A percentile compares a stretch with the other conserved stretches of the same genome.
phyloP scores from a whole-genome alignment of 2,329 filamentous ascomycete genomes.

The Colletotrichum tamarilloi region DNA sequence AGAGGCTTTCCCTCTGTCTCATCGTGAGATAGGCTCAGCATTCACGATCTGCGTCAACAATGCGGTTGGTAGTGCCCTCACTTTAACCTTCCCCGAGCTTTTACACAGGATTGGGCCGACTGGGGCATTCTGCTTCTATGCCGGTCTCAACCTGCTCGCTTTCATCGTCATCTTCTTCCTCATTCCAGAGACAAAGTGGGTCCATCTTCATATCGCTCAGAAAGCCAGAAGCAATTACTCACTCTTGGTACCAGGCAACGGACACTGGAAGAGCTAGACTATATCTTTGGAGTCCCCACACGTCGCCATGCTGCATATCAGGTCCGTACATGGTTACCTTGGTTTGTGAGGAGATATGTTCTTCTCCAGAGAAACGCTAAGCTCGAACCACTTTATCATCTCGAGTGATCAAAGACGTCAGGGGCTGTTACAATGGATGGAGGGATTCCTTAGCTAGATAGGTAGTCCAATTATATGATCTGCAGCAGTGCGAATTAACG shows the following conservation, averaged over 20 bases:
- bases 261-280: conserved; percentile 58
- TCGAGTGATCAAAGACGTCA: conserved; percentile 39
- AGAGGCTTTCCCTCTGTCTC: conserved; percentile 65
- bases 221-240: neutral
- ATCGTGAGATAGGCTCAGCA: conserved; percentile 53
- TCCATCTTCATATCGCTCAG: neutral
- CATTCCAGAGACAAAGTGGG: conserved; percentile 64
- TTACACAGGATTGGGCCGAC: conserved; percentile 50
- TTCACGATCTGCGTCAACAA: conserved; percentile 47
- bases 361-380: conserved; percentile 43
- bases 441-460: too few relatives aligned
- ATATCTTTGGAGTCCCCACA: conserved; percentile 49
- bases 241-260: conserved; percentile 45
- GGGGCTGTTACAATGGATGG: neutral
- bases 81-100: conserved; percentile 58
- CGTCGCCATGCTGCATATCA: conserved; percentile 47
- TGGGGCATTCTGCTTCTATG: conserved; percentile 70
- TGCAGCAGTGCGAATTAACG: too few relatives aligned
- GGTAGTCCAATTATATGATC: too few relatives aligned
- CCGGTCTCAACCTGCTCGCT: conserved; percentile 68
- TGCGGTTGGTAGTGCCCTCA: conserved; percentile 41
- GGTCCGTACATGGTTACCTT: conserved; percentile 45
- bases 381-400: conserved; percentile 54
- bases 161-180: conserved; percentile 73
- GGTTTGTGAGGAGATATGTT: conserved; percentile 51